phyloP scores from a whole-genome alignment of 495 filamentous ascomycete species.

The Neurospora africana region DNA sequence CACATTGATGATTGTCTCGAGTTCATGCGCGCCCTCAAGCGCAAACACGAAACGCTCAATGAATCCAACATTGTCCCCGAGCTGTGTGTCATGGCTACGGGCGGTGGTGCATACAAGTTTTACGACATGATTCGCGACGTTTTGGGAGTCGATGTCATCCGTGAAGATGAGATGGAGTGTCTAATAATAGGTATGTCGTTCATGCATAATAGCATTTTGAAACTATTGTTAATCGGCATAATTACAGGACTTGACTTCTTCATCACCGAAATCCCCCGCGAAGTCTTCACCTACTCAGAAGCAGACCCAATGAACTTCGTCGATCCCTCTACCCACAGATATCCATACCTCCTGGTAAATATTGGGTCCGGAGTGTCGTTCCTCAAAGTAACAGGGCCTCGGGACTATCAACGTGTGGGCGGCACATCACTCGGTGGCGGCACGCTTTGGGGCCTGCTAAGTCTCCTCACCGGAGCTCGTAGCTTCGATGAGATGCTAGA shows the following conservation, averaged over 20 bases:
- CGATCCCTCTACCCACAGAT: conserved; percentile 59
- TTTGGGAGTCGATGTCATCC: conserved; percentile 73
- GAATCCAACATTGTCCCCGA: conserved; percentile 41
- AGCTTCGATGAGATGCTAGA: conserved; percentile 93
- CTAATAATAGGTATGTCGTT: conserved; percentile 70
- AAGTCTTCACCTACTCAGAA: conserved; percentile 95
- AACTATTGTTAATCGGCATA: neutral
- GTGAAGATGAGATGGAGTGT: conserved; percentile 98
- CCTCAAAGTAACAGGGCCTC: conserved; percentile 89
- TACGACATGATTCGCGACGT: conserved; percentile 79
- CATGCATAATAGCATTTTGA: neutral
- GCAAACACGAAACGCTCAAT: conserved; percentile 65
- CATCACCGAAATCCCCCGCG: conserved; percentile 90
- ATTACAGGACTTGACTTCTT: conserved; percentile 76
- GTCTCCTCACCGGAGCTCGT: conserved; percentile 76
- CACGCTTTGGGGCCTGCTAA: conserved; percentile 90
- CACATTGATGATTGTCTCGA: conserved; percentile 82
- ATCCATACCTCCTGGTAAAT: conserved; percentile 95
- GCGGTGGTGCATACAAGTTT: conserved; percentile 90
- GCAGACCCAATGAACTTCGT: conserved; percentile 76
- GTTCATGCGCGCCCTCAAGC: conserved; percentile 73
- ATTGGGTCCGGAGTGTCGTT: conserved; percentile 99
- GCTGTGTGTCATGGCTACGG: conserved; percentile 85
- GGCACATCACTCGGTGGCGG: conserved; percentile 92
- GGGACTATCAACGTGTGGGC: conserved; percentile 76